Evolutionary conservation across 73 alveolate genomes (phyloP).

Genomic region (Tetrahymena borealis): DNA sequence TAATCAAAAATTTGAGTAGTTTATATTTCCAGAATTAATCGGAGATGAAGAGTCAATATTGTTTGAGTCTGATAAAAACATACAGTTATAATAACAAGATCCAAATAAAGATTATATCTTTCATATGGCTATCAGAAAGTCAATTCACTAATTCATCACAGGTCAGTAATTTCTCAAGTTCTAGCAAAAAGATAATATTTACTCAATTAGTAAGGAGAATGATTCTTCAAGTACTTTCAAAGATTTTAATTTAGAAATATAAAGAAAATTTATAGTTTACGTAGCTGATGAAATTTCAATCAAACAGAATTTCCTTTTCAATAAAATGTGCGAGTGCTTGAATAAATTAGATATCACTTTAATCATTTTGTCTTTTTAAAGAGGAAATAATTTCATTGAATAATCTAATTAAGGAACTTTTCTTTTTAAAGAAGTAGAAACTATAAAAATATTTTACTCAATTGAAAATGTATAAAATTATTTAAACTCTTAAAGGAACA

Average conservation of each 20-base stretch:
- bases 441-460: background rate
- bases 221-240: background rate
- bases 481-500: background rate
- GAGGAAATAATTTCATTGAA: background rate
- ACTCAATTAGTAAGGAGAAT: background rate
- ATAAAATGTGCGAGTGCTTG: background rate
- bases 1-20: too few species aligned
- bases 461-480: background rate
- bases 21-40: too few species aligned
- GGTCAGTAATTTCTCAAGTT: too few species aligned
- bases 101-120: too few species aligned
- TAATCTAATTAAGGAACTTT: background rate
- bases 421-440: background rate
- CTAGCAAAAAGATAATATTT: background rate
- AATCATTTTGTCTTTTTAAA: background rate
- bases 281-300: background rate
- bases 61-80: too few species aligned
- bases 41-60: too few species aligned
- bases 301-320: background rate
- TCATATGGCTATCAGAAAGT: too few species aligned
- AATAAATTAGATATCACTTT: background rate
- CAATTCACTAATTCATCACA: too few species aligned
- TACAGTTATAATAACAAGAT: too few species aligned
- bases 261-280: background rate
- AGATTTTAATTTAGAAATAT: background rate